Evolutionary conservation across 345 rosid genomes (phyloP).

Genomic region (Angophora floribunda): DNA sequence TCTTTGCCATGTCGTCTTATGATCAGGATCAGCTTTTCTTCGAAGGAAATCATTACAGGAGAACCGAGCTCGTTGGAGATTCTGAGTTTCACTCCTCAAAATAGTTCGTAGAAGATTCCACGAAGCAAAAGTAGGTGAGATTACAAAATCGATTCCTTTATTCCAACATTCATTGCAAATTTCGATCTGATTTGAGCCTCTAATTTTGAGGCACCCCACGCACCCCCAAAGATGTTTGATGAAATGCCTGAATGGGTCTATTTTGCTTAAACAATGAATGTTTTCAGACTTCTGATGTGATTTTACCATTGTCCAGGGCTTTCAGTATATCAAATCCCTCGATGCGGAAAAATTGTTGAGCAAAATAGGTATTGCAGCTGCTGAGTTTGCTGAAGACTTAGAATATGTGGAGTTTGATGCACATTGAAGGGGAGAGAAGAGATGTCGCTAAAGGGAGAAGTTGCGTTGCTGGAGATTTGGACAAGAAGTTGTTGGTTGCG

Average conservation of each 20-base stretch:
- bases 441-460: too few relatives aligned
- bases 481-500: too few relatives aligned
- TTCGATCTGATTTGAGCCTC: background rate
- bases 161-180: background rate
- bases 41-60: background rate
- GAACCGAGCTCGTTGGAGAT: background rate
- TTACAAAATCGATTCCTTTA: background rate
- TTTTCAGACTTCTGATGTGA: too few relatives aligned
- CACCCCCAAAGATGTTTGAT: constrained; percentile 8
- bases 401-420: too few relatives aligned
- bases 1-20: background rate
- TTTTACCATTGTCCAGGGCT: too few relatives aligned
- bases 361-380: constrained; percentile 38
- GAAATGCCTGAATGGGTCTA: constrained; percentile 9
- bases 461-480: too few relatives aligned
- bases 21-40: background rate
- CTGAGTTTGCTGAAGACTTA: background rate
- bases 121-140: constrained; percentile 49
- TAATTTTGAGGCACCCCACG: too few relatives aligned
- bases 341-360: constrained; percentile 37
- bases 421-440: too few relatives aligned
- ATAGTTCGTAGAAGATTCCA: constrained; percentile 53
- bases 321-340: too few relatives aligned
- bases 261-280: background rate
- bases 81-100: background rate